A percentile compares a stretch with the other conserved stretches of the same genome.
These are phyloP conservation scores for Oemleria cerasiformis DNA, from an alignment of 306 rosid genomes.

Conservation along the genomic window DNA sequence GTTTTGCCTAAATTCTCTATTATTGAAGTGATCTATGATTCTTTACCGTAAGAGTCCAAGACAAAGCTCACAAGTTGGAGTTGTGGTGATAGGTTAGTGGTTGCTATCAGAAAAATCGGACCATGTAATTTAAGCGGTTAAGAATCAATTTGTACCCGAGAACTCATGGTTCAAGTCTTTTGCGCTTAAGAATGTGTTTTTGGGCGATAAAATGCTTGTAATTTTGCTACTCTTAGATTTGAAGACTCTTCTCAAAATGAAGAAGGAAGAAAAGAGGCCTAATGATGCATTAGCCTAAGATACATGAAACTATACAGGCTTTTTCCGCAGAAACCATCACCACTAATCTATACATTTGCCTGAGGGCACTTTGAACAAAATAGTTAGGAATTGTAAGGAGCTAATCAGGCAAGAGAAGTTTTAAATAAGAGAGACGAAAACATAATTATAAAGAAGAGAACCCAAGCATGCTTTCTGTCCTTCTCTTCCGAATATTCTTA, in stretches of 20 bases:
- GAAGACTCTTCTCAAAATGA: background rate
- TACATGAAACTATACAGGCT: constrained; percentile 13
- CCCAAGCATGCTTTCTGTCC: constrained; percentile 10
- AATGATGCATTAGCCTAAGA: background rate
- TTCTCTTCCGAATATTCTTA: constrained; percentile 3
- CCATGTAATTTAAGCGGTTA: too few relatives aligned
- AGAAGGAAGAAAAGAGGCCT: constrained; percentile 6
- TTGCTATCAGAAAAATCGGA: background rate
- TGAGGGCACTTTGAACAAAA: background rate
- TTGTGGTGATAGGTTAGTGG: constrained; percentile 3
- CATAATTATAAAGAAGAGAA: background rate
- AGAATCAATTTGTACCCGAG: too few relatives aligned
- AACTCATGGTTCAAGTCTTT: too few relatives aligned
- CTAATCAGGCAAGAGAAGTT: background rate
- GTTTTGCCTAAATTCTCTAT: background rate
- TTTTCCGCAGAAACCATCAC: constrained; percentile 12
- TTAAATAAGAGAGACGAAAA: background rate
- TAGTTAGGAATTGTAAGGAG: background rate
- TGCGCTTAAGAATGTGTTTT: background rate
- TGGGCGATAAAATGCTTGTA: background rate
- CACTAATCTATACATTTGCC: constrained; percentile 24
- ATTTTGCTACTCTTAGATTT: background rate
- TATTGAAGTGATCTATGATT: background rate
- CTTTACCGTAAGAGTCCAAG: constrained; percentile 3
- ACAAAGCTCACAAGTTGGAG: constrained; percentile 10